Base-by-base conservation (phyloP, 768 basidiomycete species). In the Boletus tylopilopsis region DNA sequence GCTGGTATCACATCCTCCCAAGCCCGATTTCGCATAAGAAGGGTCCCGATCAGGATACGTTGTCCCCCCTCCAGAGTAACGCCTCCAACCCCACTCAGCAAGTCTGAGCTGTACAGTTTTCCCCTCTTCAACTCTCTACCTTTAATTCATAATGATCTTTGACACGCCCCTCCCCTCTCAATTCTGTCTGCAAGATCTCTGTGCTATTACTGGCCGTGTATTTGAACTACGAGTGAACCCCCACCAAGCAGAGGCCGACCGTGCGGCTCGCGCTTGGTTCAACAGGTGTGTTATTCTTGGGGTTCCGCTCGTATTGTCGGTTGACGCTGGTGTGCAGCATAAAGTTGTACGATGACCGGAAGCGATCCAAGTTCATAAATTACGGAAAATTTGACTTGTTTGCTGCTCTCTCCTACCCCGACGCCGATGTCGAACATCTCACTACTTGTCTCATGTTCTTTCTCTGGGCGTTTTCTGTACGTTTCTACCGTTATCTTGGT, bases 341-440 rank as follows among this genome's bases (percentile, higher is more conserved):
- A 39, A 46, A 50, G n/a, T 52, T 72, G 47, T 72, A 71, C 57
- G 57, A 69, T 45, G 67, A 68, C 45, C 55, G 57, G 46, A 71
- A 64, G 55, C 62, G 64, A 51, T 64, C 51, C 50, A 64, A 63
- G 42, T 71, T 71, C 38, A 35, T 71, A 21, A 64, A 70, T 55
- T 71, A 72, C 21, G 65, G 68, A 23, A 68, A 68, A 57, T 71
- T 71, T 47, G 70, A 71, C 46, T 51, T 70, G 8, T 71, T 71
- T 45, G 71, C 71, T 10, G 67, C 68, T 13, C 68, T 72, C 49
- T 67, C 64, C 51, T 71, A 70, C 51, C 68, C 70, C 10, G 71
- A 72, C 33, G 71, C 69, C 8, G 71, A 72, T 51, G 22, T 56
- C 12, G 51, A 54, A 6, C 70, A 71, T 46, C 64, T 71, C 35